A percentile compares a stretch with the other conserved stretches of the same genome.
Evolutionary conservation across 2,329 filamentous ascomycete species (phyloP).

Genomic region (Botryotinia globosa): DNA sequence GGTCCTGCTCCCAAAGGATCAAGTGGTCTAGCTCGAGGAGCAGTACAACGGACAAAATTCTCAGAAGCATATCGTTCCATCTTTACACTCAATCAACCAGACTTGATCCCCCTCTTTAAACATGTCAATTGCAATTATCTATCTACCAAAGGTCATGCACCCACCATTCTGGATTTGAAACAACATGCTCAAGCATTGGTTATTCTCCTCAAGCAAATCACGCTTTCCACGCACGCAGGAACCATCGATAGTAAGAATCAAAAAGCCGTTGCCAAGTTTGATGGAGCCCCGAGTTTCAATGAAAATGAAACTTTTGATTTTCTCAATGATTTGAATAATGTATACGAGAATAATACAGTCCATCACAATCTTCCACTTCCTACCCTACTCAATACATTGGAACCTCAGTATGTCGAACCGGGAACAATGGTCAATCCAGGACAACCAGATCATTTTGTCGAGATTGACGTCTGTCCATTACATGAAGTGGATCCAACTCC

Average conservation of each 20-base stretch:
- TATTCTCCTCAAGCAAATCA: constrained; percentile 50
- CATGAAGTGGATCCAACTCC: constrained; percentile 21
- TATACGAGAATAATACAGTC: constrained; percentile 41
- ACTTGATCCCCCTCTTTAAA: constrained; percentile 34
- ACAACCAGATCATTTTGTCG: constrained; percentile 4
- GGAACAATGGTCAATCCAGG: constrained; percentile 17
- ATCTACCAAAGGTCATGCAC: constrained; percentile 50
- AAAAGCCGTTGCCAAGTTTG: neutral
- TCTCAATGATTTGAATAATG: constrained; percentile 49
- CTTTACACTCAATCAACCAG: constrained; percentile 20
- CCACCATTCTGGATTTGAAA: constrained; percentile 57
- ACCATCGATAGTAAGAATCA: constrained; percentile 32
- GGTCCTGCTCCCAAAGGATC: neutral
- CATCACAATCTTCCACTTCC: constrained; percentile 35
- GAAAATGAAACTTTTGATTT: constrained; percentile 54
- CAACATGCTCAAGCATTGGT: constrained; percentile 58
- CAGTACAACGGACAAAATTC: constrained; percentile 20
- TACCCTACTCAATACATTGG: constrained; percentile 30
- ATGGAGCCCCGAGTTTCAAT: constrained; percentile 9
- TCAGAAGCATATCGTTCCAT: constrained; percentile 27
- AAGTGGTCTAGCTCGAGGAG: constrained; percentile 5
- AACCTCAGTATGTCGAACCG: constrained; percentile 7
- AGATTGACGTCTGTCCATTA: constrained; percentile 33
- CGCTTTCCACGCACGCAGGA: constrained; percentile 40
- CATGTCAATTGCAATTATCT: constrained; percentile 58